Base-by-base conservation (phyloP, 768 basidiomycete genomes). In the Leccinum truebloodii region DNA sequence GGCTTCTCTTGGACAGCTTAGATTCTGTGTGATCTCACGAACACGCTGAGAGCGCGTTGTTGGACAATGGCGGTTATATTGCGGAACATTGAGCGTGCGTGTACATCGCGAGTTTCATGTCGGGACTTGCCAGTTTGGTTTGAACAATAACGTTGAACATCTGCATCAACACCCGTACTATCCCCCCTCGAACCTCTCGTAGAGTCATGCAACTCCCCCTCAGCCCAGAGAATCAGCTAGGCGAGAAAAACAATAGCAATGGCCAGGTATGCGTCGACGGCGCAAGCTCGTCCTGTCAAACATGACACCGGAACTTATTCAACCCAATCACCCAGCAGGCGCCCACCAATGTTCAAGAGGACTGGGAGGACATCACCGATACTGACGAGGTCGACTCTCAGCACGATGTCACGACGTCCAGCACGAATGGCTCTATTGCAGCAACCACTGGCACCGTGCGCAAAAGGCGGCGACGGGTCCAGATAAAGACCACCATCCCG, bases 401-500 rank as follows among this genome's bases (percentile, higher is more conserved):
- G 44, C 58, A 32, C 4, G 62, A 65, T 10, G 49, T 34, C 13
- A 39, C 39, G 41, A 41, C 18, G 12, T 53, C 63, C 51, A 60
- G 58, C 32, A 8, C 55, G 24, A 63, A 22, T 16, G 44, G 59
- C 18, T 60, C 64, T 22, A 60, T 56, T 9, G 35, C 60, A 18
- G 3, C 63, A 13, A 44, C 9, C 10, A 20, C 41, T 44, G 63
- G 58, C 62, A 30, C 69, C 22, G 7, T 48, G 5, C 67, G 63
- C 44, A 71, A 75, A 58, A 76, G 64, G 64, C 75, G 79, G 59
- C 71, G 69, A 46, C 48, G 48, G 24, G 52, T 55, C 7, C 60
- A 58, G 7, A 53, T 59, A 0, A 74, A 70, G 61, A 64, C 69
- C 16, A 62, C 71, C 28, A 30, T 30, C 28, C 60, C 70, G 4